Conservation (phyloP, 176 grass and related monocot genomes). For the Panicum miliaceum region DNA sequence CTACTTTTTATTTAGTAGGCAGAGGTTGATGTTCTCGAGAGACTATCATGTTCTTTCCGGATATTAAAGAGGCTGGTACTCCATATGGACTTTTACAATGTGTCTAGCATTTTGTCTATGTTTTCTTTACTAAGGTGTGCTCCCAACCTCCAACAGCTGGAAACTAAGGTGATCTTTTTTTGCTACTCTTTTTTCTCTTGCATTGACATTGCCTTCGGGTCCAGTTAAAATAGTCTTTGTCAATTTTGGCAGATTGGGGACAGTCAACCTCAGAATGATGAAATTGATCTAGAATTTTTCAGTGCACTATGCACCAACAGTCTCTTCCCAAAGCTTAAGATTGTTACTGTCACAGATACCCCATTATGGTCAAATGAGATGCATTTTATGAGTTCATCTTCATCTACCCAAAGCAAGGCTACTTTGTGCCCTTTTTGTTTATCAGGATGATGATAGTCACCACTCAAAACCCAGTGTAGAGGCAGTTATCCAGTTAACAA, state of each 20-base stretch:
- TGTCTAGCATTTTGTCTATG: not conserved
- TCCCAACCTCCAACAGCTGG: not conserved
- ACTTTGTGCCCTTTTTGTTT: conserved; percentile 1
- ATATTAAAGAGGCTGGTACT: not conserved
- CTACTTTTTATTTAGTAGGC: not conserved
- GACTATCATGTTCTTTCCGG: conserved; percentile 10
- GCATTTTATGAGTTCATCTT: conserved; percentile 11
- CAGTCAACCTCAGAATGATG: not conserved
- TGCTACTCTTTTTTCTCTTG: too few species aligned
- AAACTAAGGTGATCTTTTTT: conserved; percentile 12
- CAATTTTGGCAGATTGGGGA: not conserved
- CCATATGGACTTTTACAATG: not conserved
- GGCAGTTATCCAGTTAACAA: not conserved
- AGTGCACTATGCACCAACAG: not conserved
- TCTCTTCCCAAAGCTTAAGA: not conserved
- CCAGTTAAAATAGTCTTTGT: too few species aligned
- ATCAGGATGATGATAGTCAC: conserved; percentile 1
- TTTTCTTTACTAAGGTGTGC: conserved; percentile 10
- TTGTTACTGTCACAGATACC: not conserved
- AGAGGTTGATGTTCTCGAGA: conserved; percentile 7
- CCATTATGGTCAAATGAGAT: conserved; percentile 8
- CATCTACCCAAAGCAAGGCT: too few species aligned
- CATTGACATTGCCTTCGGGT: too few species aligned
- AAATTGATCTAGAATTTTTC: not conserved
- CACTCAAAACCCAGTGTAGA: not conserved